These are phyloP conservation scores for Ceratocystis cacaofunesta DNA, from an alignment of 2,329 filamentous ascomycete species.

Conservation along the genomic window DNA sequence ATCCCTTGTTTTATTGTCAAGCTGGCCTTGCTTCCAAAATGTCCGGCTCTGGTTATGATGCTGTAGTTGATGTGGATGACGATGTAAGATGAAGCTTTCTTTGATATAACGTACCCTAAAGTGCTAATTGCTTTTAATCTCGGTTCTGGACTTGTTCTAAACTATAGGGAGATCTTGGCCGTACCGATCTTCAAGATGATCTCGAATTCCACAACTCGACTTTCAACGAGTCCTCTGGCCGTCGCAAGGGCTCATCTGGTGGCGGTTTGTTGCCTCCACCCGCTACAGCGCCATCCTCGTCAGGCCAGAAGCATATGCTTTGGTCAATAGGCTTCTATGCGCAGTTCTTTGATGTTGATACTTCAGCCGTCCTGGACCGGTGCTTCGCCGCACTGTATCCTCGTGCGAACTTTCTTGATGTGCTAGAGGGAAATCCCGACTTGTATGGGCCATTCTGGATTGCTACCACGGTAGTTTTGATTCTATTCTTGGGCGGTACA, in stretches of 20 bases:
- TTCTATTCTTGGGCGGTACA: constrained; percentile 86
- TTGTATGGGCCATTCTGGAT: constrained; percentile 98
- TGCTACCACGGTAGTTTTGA: constrained; percentile 90
- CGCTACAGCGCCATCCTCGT: constrained; percentile 34
- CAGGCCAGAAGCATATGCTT: constrained; percentile 64
- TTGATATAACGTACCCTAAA: constrained; percentile 10
- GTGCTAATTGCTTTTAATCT: constrained; percentile 17
- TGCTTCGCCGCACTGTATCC: constrained; percentile 85
- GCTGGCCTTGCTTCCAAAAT: constrained; percentile 31
- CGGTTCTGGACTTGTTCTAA: not conserved
- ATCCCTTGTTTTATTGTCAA: not conserved
- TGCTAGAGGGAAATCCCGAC: constrained; percentile 91
- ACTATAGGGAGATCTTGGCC: constrained; percentile 84
- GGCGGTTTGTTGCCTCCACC: constrained; percentile 36
- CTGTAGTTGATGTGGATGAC: constrained; percentile 92
- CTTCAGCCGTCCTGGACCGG: constrained; percentile 69
- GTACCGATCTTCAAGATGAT: constrained; percentile 96
- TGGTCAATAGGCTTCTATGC: constrained; percentile 91
- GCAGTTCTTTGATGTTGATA: constrained; percentile 98
- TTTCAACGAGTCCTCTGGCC: constrained; percentile 47
- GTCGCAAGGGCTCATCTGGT: constrained; percentile 33
- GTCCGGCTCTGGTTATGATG: constrained; percentile 85
- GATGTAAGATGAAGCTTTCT: constrained; percentile 45
- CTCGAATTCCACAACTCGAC: constrained; percentile 95
- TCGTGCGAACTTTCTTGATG: constrained; percentile 87